Evolutionary conservation across 2,329 filamentous ascomycete genomes (phyloP), one percentile per base, ranked within the genome.

Genomic region (Trichoderma afroharzianum): DNA sequence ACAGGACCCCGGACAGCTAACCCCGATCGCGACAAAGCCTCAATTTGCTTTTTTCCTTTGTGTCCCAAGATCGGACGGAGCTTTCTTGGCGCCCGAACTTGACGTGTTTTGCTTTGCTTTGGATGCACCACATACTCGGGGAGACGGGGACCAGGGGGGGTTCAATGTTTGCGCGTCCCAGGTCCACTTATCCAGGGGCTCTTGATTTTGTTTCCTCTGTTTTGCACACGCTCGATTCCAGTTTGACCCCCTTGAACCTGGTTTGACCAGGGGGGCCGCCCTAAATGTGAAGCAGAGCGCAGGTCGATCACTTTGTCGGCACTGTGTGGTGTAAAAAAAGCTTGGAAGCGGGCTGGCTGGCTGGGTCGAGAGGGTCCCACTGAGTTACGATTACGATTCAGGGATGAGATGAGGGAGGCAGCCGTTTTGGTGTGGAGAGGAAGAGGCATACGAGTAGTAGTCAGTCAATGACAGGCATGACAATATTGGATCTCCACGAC

Each of bases 161-260:
- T 33, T 66, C 53, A 26, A 26, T 53, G 68, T 70, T 70, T 62
- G 68, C 68, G 68, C 58, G 68, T 63, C 68, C 43, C 32, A 24
- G 24, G 21, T 59, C 68, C 68, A 70, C 68, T 70, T 63, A 62
- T 70, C 68, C 68, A 70, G 68, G 68, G 68, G 68, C 66, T 43
- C 33, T 70, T 11, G n/a, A 62, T 32, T 63, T 55, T 62, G 26
- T 70, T 63, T 30, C 32, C 14, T 47, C 21, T 32, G 21, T 9
- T 59, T 59, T 33, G 57, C 18, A 32, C 68, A 50, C 67, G 39
- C 53, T 33, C 15, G 43, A 18, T 58, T 28, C 50, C 50, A 36
- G 33, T 36, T 36, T 36, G 33, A 33, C 32, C 33, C 32, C 33
- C 33, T 15, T 36, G 33, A 36, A 36, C 33, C 33, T 6, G 11